Base-by-base conservation (phyloP, 2,329 filamentous ascomycete genomes). In the Fusarium mundagurra region DNA sequence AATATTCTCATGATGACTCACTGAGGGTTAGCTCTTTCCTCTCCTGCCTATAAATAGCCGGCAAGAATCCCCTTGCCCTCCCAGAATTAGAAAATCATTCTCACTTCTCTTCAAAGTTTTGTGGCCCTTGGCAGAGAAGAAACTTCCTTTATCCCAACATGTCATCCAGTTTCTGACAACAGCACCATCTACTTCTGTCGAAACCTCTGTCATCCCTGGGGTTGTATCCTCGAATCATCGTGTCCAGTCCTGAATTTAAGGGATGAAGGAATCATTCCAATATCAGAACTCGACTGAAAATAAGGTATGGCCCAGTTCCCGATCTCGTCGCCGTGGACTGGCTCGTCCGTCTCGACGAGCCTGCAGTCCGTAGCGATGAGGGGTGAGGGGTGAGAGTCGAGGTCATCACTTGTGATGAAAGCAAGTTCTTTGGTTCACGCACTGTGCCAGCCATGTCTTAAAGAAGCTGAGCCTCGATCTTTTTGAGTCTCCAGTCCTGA, bases 21-120 rank as follows among this genome's bases (percentile, higher is more conserved):
- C 8, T 2, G 6, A 3, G 31, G 6, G 4, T 8, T 0, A 36
- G 1, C 17, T 16, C n/a, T 20, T 34, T 34, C n/a, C 13, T 34
- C 8, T 36, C 4, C 9, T 53, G 17, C 18, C 6, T 53, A 36
- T 53, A 53, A 34, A 34, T 53, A 53, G 3, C n/a, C 17, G 1
- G 0, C 43, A 5, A 8, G n/a, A 44, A 22, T n/a, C 22, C n/a
- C 29, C 6, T 18, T 13, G 12, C 5, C 10, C 20, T 3, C 31
- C 31, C 31, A 31, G 31, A 31, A 31, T 31, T 31, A 31, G 31
- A 20, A 45, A 27, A 31, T 17, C 7, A 50, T 50, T n/a, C 14
- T 31, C 4, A 3, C 10, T 50, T 2, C 8, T 31, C 14, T 48
- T 31, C 2, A n/a, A 6, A n/a, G 3, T 1, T 17, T 31, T n/a